Percentiles rank a stretch among this genome's conserved stretches.
Conservation (phyloP, 176 grass and related monocot genomes). For the Avena atlantica region DNA sequence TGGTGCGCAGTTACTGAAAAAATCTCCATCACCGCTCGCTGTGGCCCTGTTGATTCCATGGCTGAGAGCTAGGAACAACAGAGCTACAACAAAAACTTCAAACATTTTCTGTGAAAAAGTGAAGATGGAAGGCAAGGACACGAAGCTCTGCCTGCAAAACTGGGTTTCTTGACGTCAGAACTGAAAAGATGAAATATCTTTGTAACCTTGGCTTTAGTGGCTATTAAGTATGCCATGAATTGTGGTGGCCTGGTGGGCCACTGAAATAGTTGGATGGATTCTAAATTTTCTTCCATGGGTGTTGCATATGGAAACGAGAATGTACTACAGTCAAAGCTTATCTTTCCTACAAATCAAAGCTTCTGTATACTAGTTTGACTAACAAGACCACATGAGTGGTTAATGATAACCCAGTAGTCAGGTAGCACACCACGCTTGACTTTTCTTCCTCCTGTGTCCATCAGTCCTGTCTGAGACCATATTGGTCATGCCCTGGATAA, state of each 20-base stretch:
- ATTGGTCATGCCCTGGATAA: not conserved
- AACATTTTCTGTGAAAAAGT: slow-evolving; percentile 28
- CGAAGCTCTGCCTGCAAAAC: not conserved
- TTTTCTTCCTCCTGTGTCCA: not conserved
- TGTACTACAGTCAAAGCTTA: not conserved
- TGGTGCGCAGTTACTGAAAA: slow-evolving; percentile 37
- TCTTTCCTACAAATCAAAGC: not conserved
- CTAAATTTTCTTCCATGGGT: not conserved
- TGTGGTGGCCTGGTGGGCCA: not conserved
- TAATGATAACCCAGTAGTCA: not conserved
- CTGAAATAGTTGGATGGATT: not conserved
- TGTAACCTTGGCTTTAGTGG: not conserved
- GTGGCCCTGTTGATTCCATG: not conserved
- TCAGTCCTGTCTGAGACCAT: not conserved
- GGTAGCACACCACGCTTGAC: not conserved
- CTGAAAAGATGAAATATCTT: not conserved
- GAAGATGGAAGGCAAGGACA: not conserved
- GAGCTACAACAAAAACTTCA: not conserved
- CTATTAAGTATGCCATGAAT: not conserved
- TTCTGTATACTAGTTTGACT: not conserved
- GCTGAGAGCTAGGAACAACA: slow-evolving; percentile 26
- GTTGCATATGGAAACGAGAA: not conserved
- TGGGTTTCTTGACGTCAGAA: not conserved
- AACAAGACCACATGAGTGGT: not conserved
- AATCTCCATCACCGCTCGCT: slow-evolving; percentile 34